Evolutionary conservation across 139 green algal species (phyloP).

Genomic region (Picochlorum sp.): DNA sequence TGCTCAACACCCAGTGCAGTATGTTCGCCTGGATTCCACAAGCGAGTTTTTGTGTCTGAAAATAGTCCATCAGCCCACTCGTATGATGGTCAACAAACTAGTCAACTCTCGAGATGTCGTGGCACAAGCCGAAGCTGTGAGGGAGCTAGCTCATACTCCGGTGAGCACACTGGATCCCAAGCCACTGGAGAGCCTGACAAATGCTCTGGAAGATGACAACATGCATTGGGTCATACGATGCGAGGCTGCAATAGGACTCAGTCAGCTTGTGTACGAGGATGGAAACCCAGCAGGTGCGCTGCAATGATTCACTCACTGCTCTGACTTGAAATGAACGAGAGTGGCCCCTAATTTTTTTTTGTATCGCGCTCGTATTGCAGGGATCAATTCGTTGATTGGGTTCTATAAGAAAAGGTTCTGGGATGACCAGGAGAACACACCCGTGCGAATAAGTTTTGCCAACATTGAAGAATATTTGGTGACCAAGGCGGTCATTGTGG

Average conservation of each 20-base stretch:
- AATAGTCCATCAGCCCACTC: slow-evolving; percentile 42
- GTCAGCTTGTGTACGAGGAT: slow-evolving; percentile 5
- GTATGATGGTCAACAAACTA: slow-evolving; percentile 48
- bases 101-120: slow-evolving; percentile 51
- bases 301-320: background rate
- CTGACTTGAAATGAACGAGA: background rate
- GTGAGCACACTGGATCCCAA: slow-evolving; percentile 4
- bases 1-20: slow-evolving; percentile 32
- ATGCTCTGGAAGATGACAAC: slow-evolving; percentile 22
- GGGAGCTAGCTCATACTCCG: slow-evolving; percentile 19
- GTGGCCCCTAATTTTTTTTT: slow-evolving; percentile 2
- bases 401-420: slow-evolving; percentile 21
- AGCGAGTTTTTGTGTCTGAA: slow-evolving; percentile 48
- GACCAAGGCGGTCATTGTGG: slow-evolving; percentile 24
- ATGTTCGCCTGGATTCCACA: slow-evolving; percentile 47
- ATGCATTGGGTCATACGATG: slow-evolving; percentile 34
- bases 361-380: background rate
- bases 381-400: slow-evolving; percentile 12
- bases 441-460: slow-evolving; percentile 25
- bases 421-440: slow-evolving; percentile 4
- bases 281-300: background rate
- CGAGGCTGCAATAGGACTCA: slow-evolving; percentile 50
- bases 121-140: slow-evolving; percentile 51
- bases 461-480: slow-evolving; percentile 47
- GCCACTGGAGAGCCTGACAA: slow-evolving; percentile 14